Conservation (phyloP, 176 grass and related monocot genomes). For the Oryza longistaminata region DNA sequence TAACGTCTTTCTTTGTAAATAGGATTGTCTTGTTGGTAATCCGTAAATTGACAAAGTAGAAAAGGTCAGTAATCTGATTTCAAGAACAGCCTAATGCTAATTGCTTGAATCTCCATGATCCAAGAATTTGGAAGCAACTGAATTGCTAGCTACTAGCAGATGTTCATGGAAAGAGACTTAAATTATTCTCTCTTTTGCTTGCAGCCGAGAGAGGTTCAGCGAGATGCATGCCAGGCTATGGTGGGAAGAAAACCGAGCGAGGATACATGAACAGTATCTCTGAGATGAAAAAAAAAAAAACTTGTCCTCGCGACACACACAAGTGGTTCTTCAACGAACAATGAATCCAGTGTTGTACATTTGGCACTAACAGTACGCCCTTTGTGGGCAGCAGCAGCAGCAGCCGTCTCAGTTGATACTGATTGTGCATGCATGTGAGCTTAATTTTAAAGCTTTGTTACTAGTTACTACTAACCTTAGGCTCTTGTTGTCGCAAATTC, state of each 20-base stretch:
- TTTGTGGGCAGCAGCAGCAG: not conserved
- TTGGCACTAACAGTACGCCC: conserved; percentile 29
- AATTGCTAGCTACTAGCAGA: not conserved
- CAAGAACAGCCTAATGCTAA: not conserved
- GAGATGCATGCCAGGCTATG: conserved; percentile 93
- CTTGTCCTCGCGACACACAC: too few species aligned
- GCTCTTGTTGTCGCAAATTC: not conserved
- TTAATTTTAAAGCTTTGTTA: not conserved
- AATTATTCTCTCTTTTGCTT: not conserved
- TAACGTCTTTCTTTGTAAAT: not conserved
- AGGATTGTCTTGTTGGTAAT: not conserved
- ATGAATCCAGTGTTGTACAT: conserved; percentile 47
- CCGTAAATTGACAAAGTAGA: not conserved
- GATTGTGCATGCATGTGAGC: not conserved
- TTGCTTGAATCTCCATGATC: not conserved
- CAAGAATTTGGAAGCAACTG: not conserved
- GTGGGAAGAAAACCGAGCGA: conserved; percentile 93
- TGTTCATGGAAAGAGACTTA: not conserved
- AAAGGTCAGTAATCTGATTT: not conserved
- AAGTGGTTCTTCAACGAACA: not conserved
- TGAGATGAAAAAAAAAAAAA: conserved; percentile 35
- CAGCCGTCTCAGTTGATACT: not conserved
- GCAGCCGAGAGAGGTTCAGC: conserved; percentile 91
- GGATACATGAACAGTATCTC: conserved; percentile 97
- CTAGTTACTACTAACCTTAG: conserved; percentile 26